Evolutionary conservation across 495 filamentous ascomycete genomes (phyloP).

Genomic region (Neurospora tetraspora): DNA sequence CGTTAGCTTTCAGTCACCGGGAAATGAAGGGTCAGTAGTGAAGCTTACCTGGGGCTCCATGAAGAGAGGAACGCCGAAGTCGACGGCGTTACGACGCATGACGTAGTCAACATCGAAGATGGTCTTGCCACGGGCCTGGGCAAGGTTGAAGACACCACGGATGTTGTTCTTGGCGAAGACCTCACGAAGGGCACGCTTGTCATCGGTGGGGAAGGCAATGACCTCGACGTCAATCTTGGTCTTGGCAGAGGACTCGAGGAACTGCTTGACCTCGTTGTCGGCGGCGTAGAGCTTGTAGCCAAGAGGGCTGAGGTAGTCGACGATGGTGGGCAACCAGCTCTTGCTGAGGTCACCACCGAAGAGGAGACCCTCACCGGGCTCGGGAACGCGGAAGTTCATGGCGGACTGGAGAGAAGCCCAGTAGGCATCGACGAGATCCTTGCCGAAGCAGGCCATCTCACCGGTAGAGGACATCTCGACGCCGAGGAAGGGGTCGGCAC

Average conservation of each 20-base stretch:
- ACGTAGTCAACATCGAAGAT: constrained; percentile 92
- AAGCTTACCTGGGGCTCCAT: constrained; percentile 93
- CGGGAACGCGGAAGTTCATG: constrained; percentile 97
- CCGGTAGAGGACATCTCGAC: constrained; percentile 97
- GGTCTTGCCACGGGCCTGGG: constrained; percentile 71
- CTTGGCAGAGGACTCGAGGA: constrained; percentile 64
- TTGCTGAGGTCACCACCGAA: constrained; percentile 77
- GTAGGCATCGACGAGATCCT: constrained; percentile 91
- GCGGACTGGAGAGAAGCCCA: constrained; percentile 93
- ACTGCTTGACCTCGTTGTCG: constrained; percentile 65
- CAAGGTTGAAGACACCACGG: constrained; percentile 91
- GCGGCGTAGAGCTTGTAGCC: constrained; percentile 91
- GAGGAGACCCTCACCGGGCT: constrained; percentile 86
- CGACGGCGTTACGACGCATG: constrained; percentile 95
- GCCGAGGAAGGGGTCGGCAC: constrained; percentile 93
- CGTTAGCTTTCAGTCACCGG: constrained; percentile 14
- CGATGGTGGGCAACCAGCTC: constrained; percentile 55
- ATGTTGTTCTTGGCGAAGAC: constrained; percentile 98
- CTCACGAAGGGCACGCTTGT: constrained; percentile 89
- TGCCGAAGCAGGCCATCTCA: constrained; percentile 97
- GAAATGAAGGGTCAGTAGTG: neutral
- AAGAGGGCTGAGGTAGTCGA: constrained; percentile 75
- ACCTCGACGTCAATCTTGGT: constrained; percentile 65
- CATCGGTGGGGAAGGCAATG: constrained; percentile 93
- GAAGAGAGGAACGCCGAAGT: constrained; percentile 95